These are phyloP conservation scores for Annulohypoxylon bovei DNA, from an alignment of 495 filamentous ascomycete genomes.

Conservation along the genomic window DNA sequence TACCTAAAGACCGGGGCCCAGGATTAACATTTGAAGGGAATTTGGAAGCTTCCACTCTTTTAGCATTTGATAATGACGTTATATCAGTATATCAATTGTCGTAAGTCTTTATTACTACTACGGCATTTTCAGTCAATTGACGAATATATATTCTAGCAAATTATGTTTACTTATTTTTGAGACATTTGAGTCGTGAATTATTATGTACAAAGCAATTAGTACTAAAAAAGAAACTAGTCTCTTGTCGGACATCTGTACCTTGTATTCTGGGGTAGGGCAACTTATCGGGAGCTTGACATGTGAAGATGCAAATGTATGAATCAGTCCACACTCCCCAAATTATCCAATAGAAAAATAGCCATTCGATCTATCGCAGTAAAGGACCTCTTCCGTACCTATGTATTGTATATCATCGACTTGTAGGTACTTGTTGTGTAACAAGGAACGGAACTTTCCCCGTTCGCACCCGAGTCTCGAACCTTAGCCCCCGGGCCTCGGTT, in stretches of 20 bases:
- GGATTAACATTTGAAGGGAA: conserved; percentile 12
- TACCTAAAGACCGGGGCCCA: background rate
- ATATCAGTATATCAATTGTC: background rate
- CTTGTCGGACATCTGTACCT: background rate
- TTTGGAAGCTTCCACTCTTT: conserved; percentile 6
- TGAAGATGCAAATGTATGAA: conserved; percentile 21
- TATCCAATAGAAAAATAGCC: background rate
- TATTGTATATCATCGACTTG: background rate
- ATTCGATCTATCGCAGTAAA: background rate
- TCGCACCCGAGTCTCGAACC: conserved; percentile 7
- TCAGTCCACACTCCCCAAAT: background rate
- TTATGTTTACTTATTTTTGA: background rate
- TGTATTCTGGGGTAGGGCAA: background rate
- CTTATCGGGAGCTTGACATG: conserved; percentile 13
- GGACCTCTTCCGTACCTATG: background rate
- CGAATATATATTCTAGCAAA: background rate
- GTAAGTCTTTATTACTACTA: background rate
- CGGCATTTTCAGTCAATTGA: background rate
- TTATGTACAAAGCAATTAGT: background rate
- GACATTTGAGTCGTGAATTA: background rate
- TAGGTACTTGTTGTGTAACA: background rate
- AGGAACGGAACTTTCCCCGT: conserved; percentile 1
- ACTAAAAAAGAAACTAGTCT: background rate
- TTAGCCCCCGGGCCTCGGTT: conserved; percentile 27
- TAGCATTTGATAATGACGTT: conserved; percentile 40